Evolutionary conservation across 306 rosid species (phyloP), one percentile per base, ranked within the genome.

Genomic region (Ziziphus jujuba): DNA sequence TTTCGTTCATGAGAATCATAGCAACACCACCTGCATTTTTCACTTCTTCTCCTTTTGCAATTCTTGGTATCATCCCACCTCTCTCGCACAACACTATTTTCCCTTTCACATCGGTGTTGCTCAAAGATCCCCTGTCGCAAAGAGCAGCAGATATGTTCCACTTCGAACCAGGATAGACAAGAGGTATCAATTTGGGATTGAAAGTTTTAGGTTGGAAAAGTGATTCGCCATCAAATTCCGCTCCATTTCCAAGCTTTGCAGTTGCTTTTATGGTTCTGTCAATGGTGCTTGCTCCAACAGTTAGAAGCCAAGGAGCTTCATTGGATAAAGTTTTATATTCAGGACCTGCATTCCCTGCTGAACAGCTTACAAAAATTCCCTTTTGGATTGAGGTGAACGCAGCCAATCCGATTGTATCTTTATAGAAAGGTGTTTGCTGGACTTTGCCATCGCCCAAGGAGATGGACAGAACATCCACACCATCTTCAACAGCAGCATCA

Each of bases 391-490:
- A 93, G 57, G n/a, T n/a, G n/a, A n/a, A n/a, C n/a, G n/a, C n/a
- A n/a, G n/a, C n/a, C n/a, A n/a, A n/a, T n/a, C n/a, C n/a, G n/a
- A n/a, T n/a, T n/a, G n/a, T n/a, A n/a, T n/a, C n/a, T n/a, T n/a
- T n/a, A n/a, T n/a, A n/a, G n/a, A n/a, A n/a, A n/a, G n/a, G n/a
- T n/a, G n/a, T n/a, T n/a, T n/a, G n/a, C n/a, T n/a, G n/a, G n/a
- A n/a, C n/a, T n/a, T n/a, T n/a, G n/a, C n/a, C n/a, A n/a, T n/a
- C n/a, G n/a, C 70, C 63, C 1, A 88, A 70, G 5, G 96, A 91
- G 36, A 91, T 72, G 6, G 96, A 91, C 70, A 91, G 20, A 56
- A 91, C 79, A 17, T 88, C 96, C 2, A 91, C 96, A 0, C 77
- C 83, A 23, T 79, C 83, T 9, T 71, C 83, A 24, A 79, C 36